Base-by-base conservation (phyloP, 129 eudicot genomes). In the Lactuca saligna region DNA sequence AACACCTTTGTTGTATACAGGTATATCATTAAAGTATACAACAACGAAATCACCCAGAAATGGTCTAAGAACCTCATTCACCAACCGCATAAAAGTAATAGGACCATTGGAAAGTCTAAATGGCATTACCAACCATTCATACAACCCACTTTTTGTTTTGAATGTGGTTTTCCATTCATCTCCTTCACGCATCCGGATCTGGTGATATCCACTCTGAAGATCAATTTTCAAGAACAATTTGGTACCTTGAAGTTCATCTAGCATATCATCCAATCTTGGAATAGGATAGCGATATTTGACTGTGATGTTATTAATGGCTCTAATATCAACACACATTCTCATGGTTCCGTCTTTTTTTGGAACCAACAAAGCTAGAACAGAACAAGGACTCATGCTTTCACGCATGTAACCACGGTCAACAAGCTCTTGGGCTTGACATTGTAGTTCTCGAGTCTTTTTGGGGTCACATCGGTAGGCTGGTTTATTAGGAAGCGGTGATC, bases 91-190 rank as follows among this genome's bases (percentile, higher is more conserved):
- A 32, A 74, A 65, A 1, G 58, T 38, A 7, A 59, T 31, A 6
- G 73, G 79, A 72, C 29, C 41, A 20, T 65, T 65, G 9, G 78
- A 53, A 0, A 72, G 5, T 1, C 77, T 42, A 50, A 72, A 71
- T 34, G 63, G 77, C 63, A 72, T 61, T 2, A 73, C 71, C 12
- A 51, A 61, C 49, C 49, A 61, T 61, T 33, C 49, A 61, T 12
- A 35, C 16, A 61, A 9, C 8, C 66, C 66, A 51, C 39, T 20
- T 61, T n/a, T 61, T 20, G 54, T 44, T 61, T 10, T 61, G 66
- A 61, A 61, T 11, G 44, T 5, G 11, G 46, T 61, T 61, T 61
- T 33, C 25, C 49, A 61, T 14, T 61, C 66, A 14, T 61, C 66
- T 61, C 41, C 12, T 20, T 20, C 20, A 20, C 20, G 20, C 20